Evolutionary conservation across 108 stramenopile genomes (phyloP), one percentile per base, ranked within the genome.

Genomic region (Fragilariopsis cylindrus): DNA sequence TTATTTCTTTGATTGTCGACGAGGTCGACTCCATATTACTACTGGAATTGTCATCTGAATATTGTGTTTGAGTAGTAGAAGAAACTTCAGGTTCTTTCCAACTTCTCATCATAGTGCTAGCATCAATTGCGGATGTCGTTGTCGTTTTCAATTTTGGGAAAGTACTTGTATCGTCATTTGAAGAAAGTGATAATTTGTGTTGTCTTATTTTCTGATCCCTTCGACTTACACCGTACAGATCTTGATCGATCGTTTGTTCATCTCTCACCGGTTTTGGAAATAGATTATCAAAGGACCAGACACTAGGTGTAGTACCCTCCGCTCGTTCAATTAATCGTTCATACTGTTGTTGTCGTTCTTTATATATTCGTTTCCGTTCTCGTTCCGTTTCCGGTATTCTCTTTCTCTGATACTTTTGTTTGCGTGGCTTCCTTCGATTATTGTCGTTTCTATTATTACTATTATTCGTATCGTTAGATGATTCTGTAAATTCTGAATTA

Each of bases 251-350:
- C 58, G 85, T 78, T 66, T 80, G 73, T 48, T 91, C 84, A 69
- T 95, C 94, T 67, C 82, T 81, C 15, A 96, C 87, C 1, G 94
- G 84, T 44, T 76, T 82, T 12, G 92, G 88, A 72, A 96, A 96
- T 7, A 96, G 73, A 19, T 75, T 79, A 57, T 96, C 94, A 70
- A 96, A 96, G 49, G 81, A 83, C 92, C 92, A 96, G 47, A 96
- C 87, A 57, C 70, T 84, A 1, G 88, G 85, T 42, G 76, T 69
- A 30, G 64, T 74, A 5, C 81, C 72, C 47, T 82, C 76, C 8
- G 78, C 87, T 18, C 80, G 80, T 30, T 73, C 69, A 5, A 86
- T 49, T 65, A 94, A 79, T 67, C 73, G 71, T 67, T 94, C 89
- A 74, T 91, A 94, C 43, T 84, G 76, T 5, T 71, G 81, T 69